Conservation (phyloP, 257 asterid genomes). For the Penstemon barbatus region DNA sequence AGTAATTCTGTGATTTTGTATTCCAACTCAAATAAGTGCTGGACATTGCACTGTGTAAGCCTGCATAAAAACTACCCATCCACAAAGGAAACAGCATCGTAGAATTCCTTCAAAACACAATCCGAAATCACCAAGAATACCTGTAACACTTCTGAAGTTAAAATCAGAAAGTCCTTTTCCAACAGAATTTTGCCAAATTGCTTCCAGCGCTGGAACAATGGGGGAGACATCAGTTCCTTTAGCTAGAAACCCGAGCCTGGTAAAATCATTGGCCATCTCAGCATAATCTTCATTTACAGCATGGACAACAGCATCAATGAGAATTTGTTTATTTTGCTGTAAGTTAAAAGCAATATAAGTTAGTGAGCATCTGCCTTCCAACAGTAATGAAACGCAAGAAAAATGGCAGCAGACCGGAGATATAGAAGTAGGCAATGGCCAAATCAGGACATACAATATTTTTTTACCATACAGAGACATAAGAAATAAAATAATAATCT, state of each 20-base stretch:
- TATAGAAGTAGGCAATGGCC: constrained; percentile 16
- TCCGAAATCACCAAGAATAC: constrained; percentile 40
- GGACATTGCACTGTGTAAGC: neutral
- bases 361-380: constrained; percentile 23
- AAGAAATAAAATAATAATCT: constrained; percentile 5
- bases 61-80: constrained; percentile 7
- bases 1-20: neutral
- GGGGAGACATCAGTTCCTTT: constrained; percentile 97
- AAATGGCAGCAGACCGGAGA: constrained; percentile 14
- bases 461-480: neutral
- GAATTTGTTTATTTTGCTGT: constrained; percentile 96
- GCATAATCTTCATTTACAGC: constrained; percentile 98
- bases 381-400: constrained; percentile 16
- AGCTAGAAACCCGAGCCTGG: constrained; percentile 97
- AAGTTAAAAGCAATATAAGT: constrained; percentile 28
- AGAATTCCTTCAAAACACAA: constrained; percentile 21
- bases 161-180: constrained; percentile 96
- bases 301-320: constrained; percentile 98
- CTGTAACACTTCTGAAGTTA: constrained; percentile 96
- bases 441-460: neutral
- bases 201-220: constrained; percentile 92
- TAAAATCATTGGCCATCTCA: constrained; percentile 99
- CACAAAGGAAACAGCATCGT: neutral
- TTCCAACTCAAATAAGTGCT: neutral
- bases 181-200: constrained; percentile 97